Base-by-base conservation (phyloP, 305 asterid species). In the Petunia hybrid region DNA sequence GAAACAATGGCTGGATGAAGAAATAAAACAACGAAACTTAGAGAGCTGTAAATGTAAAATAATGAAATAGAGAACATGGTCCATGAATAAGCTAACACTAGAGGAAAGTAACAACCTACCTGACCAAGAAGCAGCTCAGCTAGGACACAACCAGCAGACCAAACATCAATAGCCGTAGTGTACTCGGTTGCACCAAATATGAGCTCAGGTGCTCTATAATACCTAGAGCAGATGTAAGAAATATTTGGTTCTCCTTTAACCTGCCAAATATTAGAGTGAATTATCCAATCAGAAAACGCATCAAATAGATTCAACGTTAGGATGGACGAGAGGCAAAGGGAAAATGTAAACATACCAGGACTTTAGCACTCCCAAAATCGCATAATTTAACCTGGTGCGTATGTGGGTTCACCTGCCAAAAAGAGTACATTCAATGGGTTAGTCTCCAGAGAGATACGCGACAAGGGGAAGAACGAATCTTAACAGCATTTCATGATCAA, bases 61-160 rank as follows among this genome's bases (percentile, higher is more conserved):
- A 9, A 80, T 36, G 35, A 60, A 69, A 63, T 85, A 75, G n/a
- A 46, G 62, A 76, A 59, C 53, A 78, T 69, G 77, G 76, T 62
- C n/a, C 45, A 39, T 53, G 48, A 61, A 53, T 41, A 81, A 55
- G 42, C 41, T 65, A 51, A 40, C 10, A 70, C 62, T 63, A 10
- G 48, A 48, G 74, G 57, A 79, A 66, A 56, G 63, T 64, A 61
- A 51, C 75, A 35, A 69, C 62, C 40, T 76, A 95, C 99, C 97
- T 91, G 97, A 83, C 99, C 98, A 82, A 94, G 97, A 83, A 96
- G 97, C 64, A 96, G 87, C 88, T 96, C 99, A 83, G 97, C 98
- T 71, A 96, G 92, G 85, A 96, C 98, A 85, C 99, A 96, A n/a
- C 99, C 99, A 86, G 93, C 97, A 81, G 99, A 94, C 99, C 99